A percentile compares a stretch with the other conserved stretches of the same genome.
These are phyloP conservation scores for Colletotrichum orchidophilum DNA, from an alignment of 2,329 filamentous ascomycete species.

Conservation along the genomic window DNA sequence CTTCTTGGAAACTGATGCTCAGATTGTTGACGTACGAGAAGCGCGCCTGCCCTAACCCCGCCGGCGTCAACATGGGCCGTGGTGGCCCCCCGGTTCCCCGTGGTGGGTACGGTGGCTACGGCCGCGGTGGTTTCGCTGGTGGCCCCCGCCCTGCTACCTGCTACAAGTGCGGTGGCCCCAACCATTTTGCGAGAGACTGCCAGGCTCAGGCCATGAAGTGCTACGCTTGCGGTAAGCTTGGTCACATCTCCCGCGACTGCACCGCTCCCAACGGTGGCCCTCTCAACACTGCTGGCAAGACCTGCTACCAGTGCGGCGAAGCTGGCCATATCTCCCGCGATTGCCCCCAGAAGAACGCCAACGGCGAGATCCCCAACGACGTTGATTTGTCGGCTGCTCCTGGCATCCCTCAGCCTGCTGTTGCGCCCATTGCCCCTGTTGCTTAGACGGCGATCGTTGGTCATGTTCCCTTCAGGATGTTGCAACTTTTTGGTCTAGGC, in stretches of 20 bases:
- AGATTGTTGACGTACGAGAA: conserved; percentile 43
- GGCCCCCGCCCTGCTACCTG: conserved; percentile 75
- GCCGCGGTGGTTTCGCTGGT: conserved; percentile 79
- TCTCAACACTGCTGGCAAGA: conserved; percentile 95
- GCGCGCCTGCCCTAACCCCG: conserved; percentile 86
- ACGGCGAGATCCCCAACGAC: conserved; percentile 58
- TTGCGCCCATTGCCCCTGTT: conserved; percentile 52
- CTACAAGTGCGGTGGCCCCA: conserved; percentile 85
- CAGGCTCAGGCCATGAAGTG: conserved; percentile 99
- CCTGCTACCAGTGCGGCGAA: conserved; percentile 97
- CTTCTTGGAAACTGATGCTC: neutral
- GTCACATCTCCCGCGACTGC: conserved; percentile 91
- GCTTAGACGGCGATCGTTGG: conserved; percentile 40
- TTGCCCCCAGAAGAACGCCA: conserved; percentile 78
- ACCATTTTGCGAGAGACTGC: conserved; percentile 98
- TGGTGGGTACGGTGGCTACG: conserved; percentile 73
- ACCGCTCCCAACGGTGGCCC: conserved; percentile 96
- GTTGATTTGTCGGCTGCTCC: conserved; percentile 55
- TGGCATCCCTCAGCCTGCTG: conserved; percentile 46
- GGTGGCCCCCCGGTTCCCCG: conserved; percentile 74
- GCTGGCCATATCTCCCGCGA: conserved; percentile 96
- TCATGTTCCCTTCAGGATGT: neutral
- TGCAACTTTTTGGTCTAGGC: conserved; percentile 1
- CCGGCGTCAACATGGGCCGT: conserved; percentile 68
- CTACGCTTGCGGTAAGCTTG: conserved; percentile 95